phyloP scores from a whole-genome alignment of 306 rosid genomes.

The Corylus americana region DNA sequence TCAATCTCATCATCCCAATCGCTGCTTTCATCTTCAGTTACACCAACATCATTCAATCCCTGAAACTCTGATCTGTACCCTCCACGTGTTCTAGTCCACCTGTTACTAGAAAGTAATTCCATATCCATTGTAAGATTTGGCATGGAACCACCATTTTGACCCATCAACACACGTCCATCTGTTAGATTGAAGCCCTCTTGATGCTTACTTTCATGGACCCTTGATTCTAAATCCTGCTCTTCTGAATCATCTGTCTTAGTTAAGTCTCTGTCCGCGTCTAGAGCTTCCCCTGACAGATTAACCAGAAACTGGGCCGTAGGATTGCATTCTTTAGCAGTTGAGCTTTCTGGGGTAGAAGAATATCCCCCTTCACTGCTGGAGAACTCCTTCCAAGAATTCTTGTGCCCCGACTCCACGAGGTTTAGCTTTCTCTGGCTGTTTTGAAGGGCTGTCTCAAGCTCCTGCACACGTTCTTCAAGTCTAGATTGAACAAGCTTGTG shows the following conservation, averaged over 20 bases:
- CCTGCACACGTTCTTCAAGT: slow-evolving; percentile 65
- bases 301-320: slow-evolving; percentile 34
- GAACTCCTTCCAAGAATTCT: slow-evolving; percentile 27
- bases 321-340: slow-evolving; percentile 33
- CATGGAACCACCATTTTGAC: slow-evolving; percentile 27
- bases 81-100: slow-evolving; percentile 26
- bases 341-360: slow-evolving; percentile 31
- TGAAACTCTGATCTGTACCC: slow-evolving; percentile 31
- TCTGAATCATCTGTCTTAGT: slow-evolving; percentile 47
- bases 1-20: slow-evolving; percentile 64
- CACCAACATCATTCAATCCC: slow-evolving; percentile 30
- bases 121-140: slow-evolving; percentile 16
- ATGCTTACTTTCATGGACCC: slow-evolving; percentile 27
- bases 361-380: slow-evolving; percentile 24
- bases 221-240: slow-evolving; percentile 45
- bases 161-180: slow-evolving; percentile 18
- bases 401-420: slow-evolving; percentile 39
- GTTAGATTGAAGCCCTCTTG: slow-evolving; percentile 4
- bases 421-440: slow-evolving; percentile 52
- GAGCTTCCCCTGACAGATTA: slow-evolving; percentile 63
- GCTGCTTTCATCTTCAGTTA: slow-evolving; percentile 42
- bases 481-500: slow-evolving; percentile 75
- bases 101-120: slow-evolving; percentile 26
- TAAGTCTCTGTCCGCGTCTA: slow-evolving; percentile 60
- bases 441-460: slow-evolving; percentile 73